Percentiles rank a stretch among this genome's conserved stretches.
These are phyloP conservation scores for Leersia perrieri DNA, from an alignment of 176 grass and related monocot genomes.

Conservation along the genomic window DNA sequence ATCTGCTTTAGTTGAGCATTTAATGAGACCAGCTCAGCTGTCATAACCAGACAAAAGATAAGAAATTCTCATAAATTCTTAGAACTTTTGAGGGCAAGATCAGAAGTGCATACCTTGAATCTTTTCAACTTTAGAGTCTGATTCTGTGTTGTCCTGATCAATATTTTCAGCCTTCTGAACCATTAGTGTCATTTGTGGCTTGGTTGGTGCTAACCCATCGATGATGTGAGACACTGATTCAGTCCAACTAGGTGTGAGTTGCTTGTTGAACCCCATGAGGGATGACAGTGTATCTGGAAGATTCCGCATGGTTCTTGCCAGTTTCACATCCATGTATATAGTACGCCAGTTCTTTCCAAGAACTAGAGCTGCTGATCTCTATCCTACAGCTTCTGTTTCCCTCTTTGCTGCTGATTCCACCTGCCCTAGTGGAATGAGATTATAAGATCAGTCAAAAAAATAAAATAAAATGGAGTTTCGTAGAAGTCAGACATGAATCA, in stretches of 20 bases:
- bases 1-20: constrained; percentile 56
- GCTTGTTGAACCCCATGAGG: constrained; percentile 62
- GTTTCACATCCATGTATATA: constrained; percentile 53
- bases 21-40: constrained; percentile 68
- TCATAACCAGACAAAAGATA: constrained; percentile 25
- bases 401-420: constrained; percentile 23
- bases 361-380: constrained; percentile 17
- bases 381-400: constrained; percentile 13
- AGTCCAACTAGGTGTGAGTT: constrained; percentile 63
- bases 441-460: neutral
- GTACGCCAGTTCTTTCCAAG: constrained; percentile 14
- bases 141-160: constrained; percentile 42
- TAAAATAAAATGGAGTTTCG: neutral
- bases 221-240: constrained; percentile 79
- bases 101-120: constrained; percentile 63
- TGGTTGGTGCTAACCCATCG: constrained; percentile 59
- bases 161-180: constrained; percentile 35
- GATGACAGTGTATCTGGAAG: constrained; percentile 69
- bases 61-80: constrained; percentile 5
- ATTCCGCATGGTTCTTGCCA: constrained; percentile 50
- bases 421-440: constrained; percentile 32
- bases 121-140: constrained; percentile 43
- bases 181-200: constrained; percentile 34
- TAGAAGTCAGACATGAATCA: constrained; percentile 19
- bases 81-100: constrained; percentile 12